Base-by-base conservation (phyloP, 169 alveolate species). In the Cyclospora cayetanensis region DNA sequence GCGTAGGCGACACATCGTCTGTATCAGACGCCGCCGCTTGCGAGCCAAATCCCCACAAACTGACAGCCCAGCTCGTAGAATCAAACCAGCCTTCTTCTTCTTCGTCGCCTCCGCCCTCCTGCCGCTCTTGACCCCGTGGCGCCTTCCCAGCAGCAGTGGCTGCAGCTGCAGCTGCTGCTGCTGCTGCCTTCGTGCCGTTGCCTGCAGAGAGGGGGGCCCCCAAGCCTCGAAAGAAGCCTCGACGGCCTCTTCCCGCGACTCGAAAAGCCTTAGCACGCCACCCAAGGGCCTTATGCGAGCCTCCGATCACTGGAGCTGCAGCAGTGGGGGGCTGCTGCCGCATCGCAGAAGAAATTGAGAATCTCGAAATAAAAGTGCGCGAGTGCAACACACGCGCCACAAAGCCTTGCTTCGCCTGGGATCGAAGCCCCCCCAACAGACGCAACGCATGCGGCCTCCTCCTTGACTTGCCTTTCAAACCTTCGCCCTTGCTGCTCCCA, bases 261-360 rank as follows among this genome's bases (percentile, higher is more conserved):
- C 87, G 37, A 31, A 76, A 76, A 43, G 87, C 87, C 43, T 68
- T 25, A 1, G 87, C 87, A n/a, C 87, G 41, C 87, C 87, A 76
- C 1, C 70, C 37, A 43, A 76, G 66, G 87, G 87, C 87, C 29
- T 68, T 42, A 0, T 22, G 68, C 50, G 68, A 42, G 31, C 87
- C 87, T 46, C 87, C 87, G 1, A 76, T 43, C 34, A 76, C 20
- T 29, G 87, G 63, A 27, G 87, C 66, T 76, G 68, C 87, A 0
- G 87, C 43, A 1, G 68, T 43, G n/a, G 87, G 2, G 27, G 87
- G 50, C 87, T 72, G 84, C 77, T 65, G 77, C 20, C 35, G 77
- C 77, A 53, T n/a, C n/a, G 77, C 77, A 15, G 87, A 41, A 76
- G 87, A 65, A 76, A 68, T 68, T 43, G 87, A 65, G 15, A 43